Base-by-base conservation (phyloP, 495 filamentous ascomycete genomes). In the Aspergillus saccharolyticus region DNA sequence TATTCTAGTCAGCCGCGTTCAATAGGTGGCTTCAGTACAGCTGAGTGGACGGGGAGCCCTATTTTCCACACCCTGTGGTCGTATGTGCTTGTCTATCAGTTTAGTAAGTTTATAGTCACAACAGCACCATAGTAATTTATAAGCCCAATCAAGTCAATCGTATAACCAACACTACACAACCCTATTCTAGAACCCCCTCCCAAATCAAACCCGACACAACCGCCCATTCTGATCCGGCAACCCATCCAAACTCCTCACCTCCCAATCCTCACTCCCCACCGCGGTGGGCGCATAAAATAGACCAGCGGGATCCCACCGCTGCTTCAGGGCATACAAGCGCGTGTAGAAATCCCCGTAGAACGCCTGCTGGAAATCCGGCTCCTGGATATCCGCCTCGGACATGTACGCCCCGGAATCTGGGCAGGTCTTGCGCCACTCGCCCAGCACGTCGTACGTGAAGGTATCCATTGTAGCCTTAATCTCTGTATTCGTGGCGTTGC, bases 311-410 rank as follows among this genome's bases (percentile, higher is more conserved):
- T 87, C 84, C 54, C 74, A 77, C 45, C 70, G 66, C 57, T 76
- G 65, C 77, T 86, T 85, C 30, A 85, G 58, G 46, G 63, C 48
- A 5, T 75, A 66, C 53, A 86, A 66, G 10, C 76, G 68, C 1
- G 56, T 62, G 61, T 87, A 87, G 43, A 82, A 71, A n/a, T 44
- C 53, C 0, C 83, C 86, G 46, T 79, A 89, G 69, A 86, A 89
- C 0, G 80, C 76, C 61, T 78, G 71, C 51, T 85, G 80, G 70
- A 82, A 88, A 50, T 84, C 65, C 0, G 85, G 84, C 66, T 88
- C 84, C 49, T 79, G 70, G n/a, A 81, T 67, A 64, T 88, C 81
- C 22, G 70, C 61, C 63, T 75, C 72, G 33, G 64, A 65, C 66
- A 73, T 68, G 54, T 74, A 74, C 0, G 70, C 68, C n/a, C 71